Base-by-base conservation (phyloP, 352 stramenopile species). In the Pelagophyceae sp. region DNA sequence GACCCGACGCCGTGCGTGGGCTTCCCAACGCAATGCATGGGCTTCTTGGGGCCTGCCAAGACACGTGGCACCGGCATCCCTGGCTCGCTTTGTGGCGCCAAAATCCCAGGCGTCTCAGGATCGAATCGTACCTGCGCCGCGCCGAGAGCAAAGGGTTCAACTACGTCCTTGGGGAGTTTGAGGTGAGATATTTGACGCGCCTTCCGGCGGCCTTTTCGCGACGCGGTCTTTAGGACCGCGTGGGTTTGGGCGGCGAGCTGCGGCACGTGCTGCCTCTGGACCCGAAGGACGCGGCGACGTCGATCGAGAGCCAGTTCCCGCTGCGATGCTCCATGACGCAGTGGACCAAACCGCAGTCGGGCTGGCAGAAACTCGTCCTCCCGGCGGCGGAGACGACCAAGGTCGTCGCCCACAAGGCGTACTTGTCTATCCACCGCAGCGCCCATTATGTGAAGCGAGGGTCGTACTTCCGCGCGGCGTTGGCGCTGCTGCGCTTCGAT, bases 221-320 rank as follows among this genome's bases (percentile, higher is more conserved):
- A 54, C 45, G 45, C 23, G 45, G 45, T 23, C 45, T 11, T 23
- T 54, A 54, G 67, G 67, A 74, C 67, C 67, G 67, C 35, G 67
- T 74, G 35, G 67, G 35, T 23, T 11, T 40, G 67, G 67, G n/a
- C 37, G 67, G 67, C 35, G 35, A 51, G 2, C 67, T 74, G 15
- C 20, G 29, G 2, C 37, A 51, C 67, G n/a, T 74, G 35, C 15
- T 11, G 67, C 31, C 61, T 1, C 61, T 71, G 6, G 61, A 65
- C 58, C 3, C 3, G 6, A 27, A 27, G 15, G 58, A 65, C 23
- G 63, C 11, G 35, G n/a, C 1, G 11, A 33, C 38, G 11, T 19
- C 67, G 33, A 17, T 74, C 20, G 35, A 74, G 38, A 2, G 15
- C 20, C 67, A 74, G 67, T 74, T 74, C 35, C 67, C 67, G 67